These are phyloP conservation scores for Nissolia schottii DNA, from an alignment of 306 rosid genomes.

Conservation along the genomic window DNA sequence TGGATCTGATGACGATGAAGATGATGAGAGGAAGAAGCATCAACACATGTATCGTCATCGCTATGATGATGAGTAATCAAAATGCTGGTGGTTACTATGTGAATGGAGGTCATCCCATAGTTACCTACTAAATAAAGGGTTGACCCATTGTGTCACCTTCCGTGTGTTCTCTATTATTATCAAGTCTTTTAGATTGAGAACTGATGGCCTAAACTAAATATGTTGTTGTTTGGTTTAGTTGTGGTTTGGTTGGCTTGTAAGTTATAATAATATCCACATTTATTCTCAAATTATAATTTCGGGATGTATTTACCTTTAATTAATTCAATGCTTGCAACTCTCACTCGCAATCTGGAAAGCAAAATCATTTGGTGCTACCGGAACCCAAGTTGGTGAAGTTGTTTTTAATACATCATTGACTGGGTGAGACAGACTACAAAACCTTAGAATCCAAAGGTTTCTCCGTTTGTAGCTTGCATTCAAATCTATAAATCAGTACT, in stretches of 20 bases:
- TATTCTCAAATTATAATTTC: too few relatives aligned
- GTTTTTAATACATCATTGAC: slow-evolving; percentile 92
- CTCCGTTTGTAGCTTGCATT: background rate
- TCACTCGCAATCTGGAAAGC: slow-evolving; percentile 99
- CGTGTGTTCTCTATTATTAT: slow-evolving; percentile 10
- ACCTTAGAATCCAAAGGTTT: background rate
- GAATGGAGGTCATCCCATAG: slow-evolving; percentile 40
- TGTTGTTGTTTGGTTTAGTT: slow-evolving; percentile 8
- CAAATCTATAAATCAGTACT: background rate
- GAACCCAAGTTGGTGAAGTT: slow-evolving; percentile 98
- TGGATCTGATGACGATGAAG: slow-evolving; percentile 55
- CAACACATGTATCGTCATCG: slow-evolving; percentile 56
- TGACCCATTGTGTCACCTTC: slow-evolving; percentile 26
- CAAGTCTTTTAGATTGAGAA: slow-evolving; percentile 21
- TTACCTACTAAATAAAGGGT: slow-evolving; percentile 55
- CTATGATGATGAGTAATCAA: slow-evolving; percentile 67
- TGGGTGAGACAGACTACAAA: slow-evolving; percentile 48
- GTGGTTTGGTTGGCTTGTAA: too few relatives aligned
- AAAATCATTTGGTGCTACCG: slow-evolving; percentile 87
- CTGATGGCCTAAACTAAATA: slow-evolving; percentile 14
- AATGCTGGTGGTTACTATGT: background rate
- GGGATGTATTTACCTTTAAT: too few relatives aligned
- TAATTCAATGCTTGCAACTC: too few relatives aligned
- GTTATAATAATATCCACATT: background rate
- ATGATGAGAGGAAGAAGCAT: slow-evolving; percentile 50